These are phyloP conservation scores for Pestalotiopsis sp. DNA, from an alignment of 2,329 filamentous ascomycete genomes.

Conservation along the genomic window DNA sequence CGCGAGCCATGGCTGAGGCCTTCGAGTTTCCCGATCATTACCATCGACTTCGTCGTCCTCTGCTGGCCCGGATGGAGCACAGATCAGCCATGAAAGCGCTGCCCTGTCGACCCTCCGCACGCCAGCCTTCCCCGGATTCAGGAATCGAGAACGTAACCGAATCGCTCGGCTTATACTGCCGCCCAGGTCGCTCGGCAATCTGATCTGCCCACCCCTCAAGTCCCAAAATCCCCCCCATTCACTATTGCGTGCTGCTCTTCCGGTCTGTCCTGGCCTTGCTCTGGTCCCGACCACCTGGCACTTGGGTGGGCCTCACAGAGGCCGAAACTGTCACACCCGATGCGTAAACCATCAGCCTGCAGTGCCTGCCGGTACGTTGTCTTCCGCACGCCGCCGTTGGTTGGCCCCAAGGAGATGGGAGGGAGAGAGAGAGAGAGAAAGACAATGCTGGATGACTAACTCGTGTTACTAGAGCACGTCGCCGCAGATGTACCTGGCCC, in stretches of 20 bases:
- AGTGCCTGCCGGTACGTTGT: constrained; percentile 14
- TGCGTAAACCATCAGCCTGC: constrained; percentile 16
- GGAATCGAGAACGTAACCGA: neutral
- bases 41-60: neutral
- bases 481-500: constrained; percentile 13
- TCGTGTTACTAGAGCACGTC: constrained; percentile 8
- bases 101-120: neutral
- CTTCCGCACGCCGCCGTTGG: neutral
- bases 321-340: neutral
- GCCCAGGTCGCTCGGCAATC: neutral
- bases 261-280: neutral
- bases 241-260: neutral
- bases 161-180: neutral
- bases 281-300: neutral
- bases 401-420: neutral
- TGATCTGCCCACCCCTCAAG: neutral
- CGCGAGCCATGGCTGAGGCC: neutral
- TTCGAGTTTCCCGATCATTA: constrained; percentile 6
- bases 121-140: constrained; percentile 2
- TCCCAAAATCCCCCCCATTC: neutral
- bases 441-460: neutral
- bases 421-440: neutral
- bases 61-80: neutral
- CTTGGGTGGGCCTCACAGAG: neutral
- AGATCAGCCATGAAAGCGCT: neutral